Base-by-base conservation (phyloP, 2,329 filamentous ascomycete species). In the Cladosporium sp. region DNA sequence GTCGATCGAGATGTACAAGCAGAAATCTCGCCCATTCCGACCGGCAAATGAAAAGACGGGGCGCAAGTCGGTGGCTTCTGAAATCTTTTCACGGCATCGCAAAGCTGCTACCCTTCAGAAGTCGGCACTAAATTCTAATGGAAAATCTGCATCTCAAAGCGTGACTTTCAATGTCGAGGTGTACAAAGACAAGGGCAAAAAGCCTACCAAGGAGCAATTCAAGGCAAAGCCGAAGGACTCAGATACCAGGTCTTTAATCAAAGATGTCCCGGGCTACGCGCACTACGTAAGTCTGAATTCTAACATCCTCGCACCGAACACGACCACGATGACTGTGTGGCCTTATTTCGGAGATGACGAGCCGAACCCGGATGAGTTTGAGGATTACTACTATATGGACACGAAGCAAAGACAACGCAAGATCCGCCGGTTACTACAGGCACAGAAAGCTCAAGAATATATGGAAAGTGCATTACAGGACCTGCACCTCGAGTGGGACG, bases 261-360 rank as follows among this genome's bases (percentile, higher is more conserved):
- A 73, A 18, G 49, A 52, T 41, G 49, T 53, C 22, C 73, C 73
- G 2, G 54, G 54, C 9, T 75, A 72, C 57, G 67, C 64, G 2
- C 70, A 73, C 53, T 74, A 72, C 54, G 68, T 72, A n/a, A 67
- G 62, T 37, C 60, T 75, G 41, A 68, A 65, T 45, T 58, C 67
- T 37, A 76, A 71, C 51, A 60, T 75, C 3, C 66, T 76, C 0
- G 66, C 69, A 3, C 65, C 68, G 11, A 75, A 75, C 46, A 64
- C 68, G 32, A 67, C 60, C 1, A 70, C 64, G 19, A 52, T 75
- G n/a, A 64, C 71, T n/a, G 66, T 67, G 18, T 70, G 67, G 61
- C 69, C 70, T 2, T 71, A 71, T 54, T 70, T 72, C 51, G 63
- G 62, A 9, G 67, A 70, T 41, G 64, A 68, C 14, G 65, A 49